Base-by-base conservation (phyloP, 805 yeast genomes). In the Ogataea minuta region DNA sequence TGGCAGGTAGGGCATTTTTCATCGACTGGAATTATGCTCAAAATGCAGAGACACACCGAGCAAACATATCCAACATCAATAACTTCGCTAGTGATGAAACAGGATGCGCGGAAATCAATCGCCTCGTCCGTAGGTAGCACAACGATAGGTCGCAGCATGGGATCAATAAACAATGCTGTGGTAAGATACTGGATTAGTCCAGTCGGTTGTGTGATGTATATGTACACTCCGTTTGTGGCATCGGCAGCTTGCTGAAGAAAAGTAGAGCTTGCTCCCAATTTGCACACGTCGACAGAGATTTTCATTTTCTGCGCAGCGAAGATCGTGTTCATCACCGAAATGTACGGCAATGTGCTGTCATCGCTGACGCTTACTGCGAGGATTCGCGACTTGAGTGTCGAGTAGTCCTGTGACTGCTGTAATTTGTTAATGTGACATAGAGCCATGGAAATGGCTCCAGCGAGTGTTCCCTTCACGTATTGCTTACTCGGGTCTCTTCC, bases 61-160 rank as follows among this genome's bases (percentile, higher is more conserved):
- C 99, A 93, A 4, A 93, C 97, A 53, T 77, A 90, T 0, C 98
- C 99, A 28, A 91, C 74, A 50, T 93, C 97, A 9, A 93, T 91
- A 4, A 90, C 82, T 52, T 80, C 77, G n/a, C 91, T 90, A 0
- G 96, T 88, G 23, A 88, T 65, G 54, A 88, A 91, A 62, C 99
- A 93, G 12, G 95, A 88, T 1, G 99, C 96, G 44, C 96, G 70
- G 61, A 93, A 93, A 63, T 93, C 96, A 17, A 93, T 93, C 45
- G 85, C 79, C 3, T 85, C 77, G 52, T 83, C 83, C 0, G 91
- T 84, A 0, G 97, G 96, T 24, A 86, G 68, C 19, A 88, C 79
- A 17, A 93, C 69, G 31, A 81, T 76, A n/a, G 78, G 74, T 41
- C 96, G 70, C 23, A 91, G 66, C 10, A 84, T 73, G 0, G 98